Conservation (phyloP, 208 protist genomes). For the Histomonas meleagridis region DNA sequence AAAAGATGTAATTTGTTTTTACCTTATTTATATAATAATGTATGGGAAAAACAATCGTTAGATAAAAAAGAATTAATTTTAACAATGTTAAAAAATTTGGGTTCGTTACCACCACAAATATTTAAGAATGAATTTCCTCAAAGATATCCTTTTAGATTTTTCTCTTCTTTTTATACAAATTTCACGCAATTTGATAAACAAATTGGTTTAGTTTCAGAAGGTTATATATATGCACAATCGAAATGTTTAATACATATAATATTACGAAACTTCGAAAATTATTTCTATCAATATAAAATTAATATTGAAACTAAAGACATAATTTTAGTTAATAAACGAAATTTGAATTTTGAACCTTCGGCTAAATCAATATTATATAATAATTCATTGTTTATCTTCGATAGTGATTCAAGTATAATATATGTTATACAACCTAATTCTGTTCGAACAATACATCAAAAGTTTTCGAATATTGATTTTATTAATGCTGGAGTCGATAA, state of each 20-base stretch:
- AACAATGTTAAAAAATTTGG: neutral
- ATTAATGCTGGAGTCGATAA: neutral
- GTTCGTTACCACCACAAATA: neutral
- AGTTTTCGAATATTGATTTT: neutral
- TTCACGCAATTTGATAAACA: neutral
- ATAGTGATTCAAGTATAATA: no score
- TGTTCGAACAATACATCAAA: no score
- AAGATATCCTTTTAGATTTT: neutral
- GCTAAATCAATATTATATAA: neutral
- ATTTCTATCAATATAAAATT: neutral
- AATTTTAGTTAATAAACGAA: neutral
- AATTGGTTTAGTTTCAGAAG: neutral
- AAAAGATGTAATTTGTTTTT: neutral
- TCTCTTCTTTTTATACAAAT: neutral
- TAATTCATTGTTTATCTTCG: neutral
- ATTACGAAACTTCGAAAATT: no score
- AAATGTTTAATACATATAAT: no score
- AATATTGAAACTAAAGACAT: neutral
- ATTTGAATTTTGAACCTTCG: neutral
- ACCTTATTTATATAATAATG: neutral
- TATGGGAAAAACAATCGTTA: neutral
- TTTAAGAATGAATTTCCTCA: neutral
- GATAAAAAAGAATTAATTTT: neutral
- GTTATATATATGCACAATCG: neutral
- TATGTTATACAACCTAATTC: no score